A percentile compares a stretch with the other conserved stretches of the same genome.
These are phyloP conservation scores for Vaccinium corymbosum DNA, from an alignment of 148 eudicot genomes.

Conservation along the genomic window DNA sequence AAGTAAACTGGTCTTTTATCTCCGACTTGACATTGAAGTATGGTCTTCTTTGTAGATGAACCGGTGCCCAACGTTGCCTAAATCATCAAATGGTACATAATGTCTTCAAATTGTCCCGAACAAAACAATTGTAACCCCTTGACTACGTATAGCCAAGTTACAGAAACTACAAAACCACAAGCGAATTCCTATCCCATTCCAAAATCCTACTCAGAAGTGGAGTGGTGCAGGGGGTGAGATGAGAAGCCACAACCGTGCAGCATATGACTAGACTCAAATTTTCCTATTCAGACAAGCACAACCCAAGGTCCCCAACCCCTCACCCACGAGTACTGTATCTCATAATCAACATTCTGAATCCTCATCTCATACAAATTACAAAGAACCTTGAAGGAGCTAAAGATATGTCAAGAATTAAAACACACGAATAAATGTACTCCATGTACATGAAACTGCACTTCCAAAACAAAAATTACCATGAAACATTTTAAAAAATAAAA, in stretches of 20 bases:
- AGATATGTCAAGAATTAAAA: background rate
- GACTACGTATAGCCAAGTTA: background rate
- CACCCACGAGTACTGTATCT: background rate
- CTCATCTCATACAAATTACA: background rate
- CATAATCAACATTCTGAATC: background rate
- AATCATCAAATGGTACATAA: conserved; percentile 6
- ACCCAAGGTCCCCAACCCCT: background rate
- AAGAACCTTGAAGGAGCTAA: background rate
- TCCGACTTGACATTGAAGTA: conserved; percentile 73
- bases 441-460: background rate
- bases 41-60: conserved; percentile 57
- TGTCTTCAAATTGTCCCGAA: background rate
- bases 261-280: background rate
- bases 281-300: background rate
- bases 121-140: background rate
- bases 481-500: background rate
- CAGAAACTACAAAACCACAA: background rate
- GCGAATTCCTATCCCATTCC: background rate
- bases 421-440: background rate
- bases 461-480: background rate
- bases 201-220: background rate
- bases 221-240: background rate
- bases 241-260: background rate
- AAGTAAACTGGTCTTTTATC: conserved; percentile 57
- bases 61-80: conserved; percentile 81